phyloP scores from a whole-genome alignment of 345 rosid species.

The Moricandia arvensis region DNA sequence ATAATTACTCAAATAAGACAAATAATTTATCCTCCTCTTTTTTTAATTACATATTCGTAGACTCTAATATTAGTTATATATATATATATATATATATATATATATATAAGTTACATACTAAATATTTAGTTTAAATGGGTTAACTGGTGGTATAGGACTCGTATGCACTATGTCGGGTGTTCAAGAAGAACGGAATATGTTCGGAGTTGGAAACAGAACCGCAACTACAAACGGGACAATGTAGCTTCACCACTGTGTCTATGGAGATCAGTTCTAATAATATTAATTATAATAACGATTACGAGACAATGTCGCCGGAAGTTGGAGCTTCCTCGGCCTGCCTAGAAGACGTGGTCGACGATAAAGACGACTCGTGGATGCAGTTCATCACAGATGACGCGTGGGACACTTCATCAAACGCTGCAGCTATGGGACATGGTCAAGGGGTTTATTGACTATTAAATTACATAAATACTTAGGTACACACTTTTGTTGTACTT shows the following conservation, averaged over 20 bases:
- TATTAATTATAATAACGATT: constrained; percentile 28
- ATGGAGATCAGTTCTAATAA: constrained; percentile 42
- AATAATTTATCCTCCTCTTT: not conserved
- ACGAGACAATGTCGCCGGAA: constrained; percentile 78
- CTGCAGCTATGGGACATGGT: constrained; percentile 35
- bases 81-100: not conserved
- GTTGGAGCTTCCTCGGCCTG: constrained; percentile 52
- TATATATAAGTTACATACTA: not conserved
- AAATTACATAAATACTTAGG: not conserved
- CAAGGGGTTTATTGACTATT: constrained; percentile 39
- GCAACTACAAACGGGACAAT: constrained; percentile 45
- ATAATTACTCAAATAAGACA: constrained; percentile 25
- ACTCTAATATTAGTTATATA: not conserved
- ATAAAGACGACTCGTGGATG: constrained; percentile 97
- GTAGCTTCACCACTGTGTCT: constrained; percentile 41
- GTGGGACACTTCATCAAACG: constrained; percentile 60
- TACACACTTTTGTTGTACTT: constrained; percentile 40
- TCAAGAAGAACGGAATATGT: constrained; percentile 87
- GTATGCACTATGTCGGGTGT: constrained; percentile 87
- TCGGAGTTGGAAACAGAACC: constrained; percentile 63
- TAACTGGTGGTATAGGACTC: constrained; percentile 53
- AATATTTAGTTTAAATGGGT: not conserved
- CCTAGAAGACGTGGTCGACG: constrained; percentile 67
- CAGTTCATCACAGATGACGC: constrained; percentile 93
- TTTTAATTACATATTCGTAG: not conserved